These are phyloP conservation scores for Neofusicoccum laricinum DNA, from an alignment of 2,329 filamentous ascomycete species.

Conservation along the genomic window DNA sequence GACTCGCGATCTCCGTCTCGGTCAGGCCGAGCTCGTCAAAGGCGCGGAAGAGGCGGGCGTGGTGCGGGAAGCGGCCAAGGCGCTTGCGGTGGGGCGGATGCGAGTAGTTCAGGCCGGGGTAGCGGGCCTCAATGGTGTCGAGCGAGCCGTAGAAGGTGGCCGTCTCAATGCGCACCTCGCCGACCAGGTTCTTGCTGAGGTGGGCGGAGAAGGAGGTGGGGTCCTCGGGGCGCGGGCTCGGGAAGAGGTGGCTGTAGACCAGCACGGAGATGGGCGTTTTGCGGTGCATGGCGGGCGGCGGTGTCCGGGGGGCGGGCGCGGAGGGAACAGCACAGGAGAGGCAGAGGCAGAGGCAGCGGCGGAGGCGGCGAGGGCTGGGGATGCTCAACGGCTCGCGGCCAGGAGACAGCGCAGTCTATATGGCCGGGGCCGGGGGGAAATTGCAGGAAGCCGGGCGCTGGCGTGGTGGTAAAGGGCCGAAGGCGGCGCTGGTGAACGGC, in stretches of 20 bases:
- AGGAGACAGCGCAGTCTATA: constrained; percentile 13
- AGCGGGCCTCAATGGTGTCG: constrained; percentile 76
- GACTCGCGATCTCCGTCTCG: constrained; percentile 63
- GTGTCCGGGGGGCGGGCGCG: background rate
- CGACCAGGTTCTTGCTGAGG: constrained; percentile 68
- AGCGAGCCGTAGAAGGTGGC: constrained; percentile 76
- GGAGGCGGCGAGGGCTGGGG: background rate
- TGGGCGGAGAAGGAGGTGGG: constrained; percentile 69
- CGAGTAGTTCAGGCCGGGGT: constrained; percentile 77
- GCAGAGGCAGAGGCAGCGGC: background rate
- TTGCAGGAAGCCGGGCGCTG: constrained; percentile 10
- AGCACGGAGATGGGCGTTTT: constrained; percentile 66
- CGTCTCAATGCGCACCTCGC: constrained; percentile 76
- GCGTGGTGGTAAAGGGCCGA: constrained; percentile 8
- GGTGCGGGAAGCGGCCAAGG: constrained; percentile 74
- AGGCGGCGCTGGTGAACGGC: background rate
- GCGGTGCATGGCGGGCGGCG: constrained; percentile 61
- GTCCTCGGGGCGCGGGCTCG: constrained; percentile 64
- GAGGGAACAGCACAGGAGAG: background rate
- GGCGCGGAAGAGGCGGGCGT: constrained; percentile 71
- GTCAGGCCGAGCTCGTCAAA: constrained; percentile 71
- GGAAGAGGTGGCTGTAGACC: constrained; percentile 72
- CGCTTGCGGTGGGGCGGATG: constrained; percentile 71
- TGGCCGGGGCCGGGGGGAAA: constrained; percentile 9
- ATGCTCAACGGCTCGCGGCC: background rate